phyloP scores from a whole-genome alignment of 768 basidiomycete species.

The Baorangia bicolor region DNA sequence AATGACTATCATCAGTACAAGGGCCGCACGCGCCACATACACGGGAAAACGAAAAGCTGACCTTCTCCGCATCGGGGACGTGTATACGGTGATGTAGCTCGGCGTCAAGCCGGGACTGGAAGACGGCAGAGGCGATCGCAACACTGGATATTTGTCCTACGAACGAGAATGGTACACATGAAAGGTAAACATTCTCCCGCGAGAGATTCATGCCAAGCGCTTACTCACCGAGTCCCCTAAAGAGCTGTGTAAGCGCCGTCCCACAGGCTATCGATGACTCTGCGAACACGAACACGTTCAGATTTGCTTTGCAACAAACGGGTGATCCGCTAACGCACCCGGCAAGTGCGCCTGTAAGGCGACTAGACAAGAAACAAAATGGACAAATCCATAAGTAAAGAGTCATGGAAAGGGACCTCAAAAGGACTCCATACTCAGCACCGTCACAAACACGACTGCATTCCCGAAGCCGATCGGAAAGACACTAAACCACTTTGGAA shows the following conservation, averaged over 20 bases:
- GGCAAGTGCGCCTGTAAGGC: slow-evolving; percentile 14
- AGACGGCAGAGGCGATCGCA: slow-evolving; percentile 17
- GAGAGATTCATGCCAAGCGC: neutral
- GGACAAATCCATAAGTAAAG: neutral
- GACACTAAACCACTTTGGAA: slow-evolving; percentile 12
- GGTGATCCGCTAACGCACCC: neutral
- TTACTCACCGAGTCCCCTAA: slow-evolving; percentile 10
- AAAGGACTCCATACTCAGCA: slow-evolving; percentile 3
- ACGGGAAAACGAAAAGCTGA: neutral
- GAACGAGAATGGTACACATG: neutral
- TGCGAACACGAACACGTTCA: neutral
- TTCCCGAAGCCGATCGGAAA: slow-evolving; percentile 20
- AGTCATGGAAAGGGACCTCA: neutral
- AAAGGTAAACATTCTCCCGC: neutral
- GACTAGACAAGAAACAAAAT: slow-evolving; percentile 1
- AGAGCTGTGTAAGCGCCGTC: slow-evolving; percentile 10
- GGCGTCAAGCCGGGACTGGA: slow-evolving; percentile 12
- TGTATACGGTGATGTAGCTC: slow-evolving; percentile 12
- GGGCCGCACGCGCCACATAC: neutral
- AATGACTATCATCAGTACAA: neutral
- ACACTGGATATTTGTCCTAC: slow-evolving; percentile 13
- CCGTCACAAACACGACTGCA: slow-evolving; percentile 12
- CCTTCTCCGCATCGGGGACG: slow-evolving; percentile 9
- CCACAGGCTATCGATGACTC: neutral
- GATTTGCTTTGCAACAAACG: neutral